Percentiles rank a stretch among this genome's conserved stretches.
Conservation (phyloP, 2,329 filamentous ascomycete species). For the Calonectria ilicicola region DNA sequence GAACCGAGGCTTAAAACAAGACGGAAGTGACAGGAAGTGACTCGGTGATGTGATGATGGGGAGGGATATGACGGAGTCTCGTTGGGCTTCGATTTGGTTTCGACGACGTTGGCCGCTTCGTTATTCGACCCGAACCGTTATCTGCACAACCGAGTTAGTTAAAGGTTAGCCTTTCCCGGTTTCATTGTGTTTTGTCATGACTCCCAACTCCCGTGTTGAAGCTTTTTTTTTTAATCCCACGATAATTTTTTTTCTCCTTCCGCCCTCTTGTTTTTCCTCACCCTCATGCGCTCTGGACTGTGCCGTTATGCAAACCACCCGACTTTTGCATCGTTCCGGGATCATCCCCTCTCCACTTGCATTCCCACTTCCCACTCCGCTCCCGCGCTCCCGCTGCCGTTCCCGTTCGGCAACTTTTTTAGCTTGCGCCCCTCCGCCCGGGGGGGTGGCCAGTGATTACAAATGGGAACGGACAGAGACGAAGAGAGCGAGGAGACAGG, state of each 20-base stretch:
- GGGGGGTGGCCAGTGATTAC: constrained; percentile 11
- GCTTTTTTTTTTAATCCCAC: not conserved
- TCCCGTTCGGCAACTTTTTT: constrained; percentile 24
- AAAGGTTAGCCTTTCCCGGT: not conserved
- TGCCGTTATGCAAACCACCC: not conserved
- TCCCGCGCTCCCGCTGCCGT: constrained; percentile 25
- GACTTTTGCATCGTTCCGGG: constrained; percentile 16
- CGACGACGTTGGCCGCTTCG: not conserved
- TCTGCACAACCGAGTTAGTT: constrained; percentile 6
- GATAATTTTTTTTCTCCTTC: not conserved
- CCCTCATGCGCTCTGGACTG: not conserved
- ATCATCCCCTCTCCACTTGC: constrained; percentile 22
- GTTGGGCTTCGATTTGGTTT: constrained; percentile 13
- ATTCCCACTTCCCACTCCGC: constrained; percentile 21
- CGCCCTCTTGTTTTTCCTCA: not conserved
- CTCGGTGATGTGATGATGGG: constrained; percentile 3
- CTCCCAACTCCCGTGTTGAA: not conserved
- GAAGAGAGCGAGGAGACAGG: not conserved
- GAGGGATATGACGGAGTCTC: not conserved
- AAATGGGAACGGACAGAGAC: not conserved
- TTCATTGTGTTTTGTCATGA: not conserved
- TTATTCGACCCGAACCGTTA: not conserved
- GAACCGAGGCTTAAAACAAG: not conserved
- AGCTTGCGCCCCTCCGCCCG: constrained; percentile 21
- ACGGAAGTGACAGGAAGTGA: constrained; percentile 10